phyloP scores from a whole-genome alignment of 2,329 filamentous ascomycete species.

The Thelonectria blattea region DNA sequence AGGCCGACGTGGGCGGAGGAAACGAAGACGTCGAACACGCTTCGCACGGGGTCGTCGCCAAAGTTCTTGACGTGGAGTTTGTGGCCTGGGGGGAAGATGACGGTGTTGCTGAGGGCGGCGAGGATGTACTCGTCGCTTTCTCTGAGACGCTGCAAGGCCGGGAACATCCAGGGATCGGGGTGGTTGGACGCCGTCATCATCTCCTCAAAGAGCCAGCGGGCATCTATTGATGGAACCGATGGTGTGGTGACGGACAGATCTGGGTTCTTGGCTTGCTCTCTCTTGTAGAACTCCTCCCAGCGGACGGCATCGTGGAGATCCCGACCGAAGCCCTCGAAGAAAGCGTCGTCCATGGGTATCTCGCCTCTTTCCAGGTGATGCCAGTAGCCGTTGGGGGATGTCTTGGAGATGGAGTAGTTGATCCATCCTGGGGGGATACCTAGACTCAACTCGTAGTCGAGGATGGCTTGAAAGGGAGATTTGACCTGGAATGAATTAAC shows the following conservation, averaged over 20 bases:
- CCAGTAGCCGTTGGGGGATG: slow-evolving; percentile 82
- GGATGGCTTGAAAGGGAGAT: slow-evolving; percentile 90
- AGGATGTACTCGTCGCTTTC: slow-evolving; percentile 71
- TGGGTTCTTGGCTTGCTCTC: slow-evolving; percentile 50
- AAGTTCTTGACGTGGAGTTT: slow-evolving; percentile 62
- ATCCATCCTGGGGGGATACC: slow-evolving; percentile 87
- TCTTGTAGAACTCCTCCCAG: slow-evolving; percentile 71
- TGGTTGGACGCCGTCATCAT: slow-evolving; percentile 81
- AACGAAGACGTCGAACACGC: slow-evolving; percentile 85
- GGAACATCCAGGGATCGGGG: slow-evolving; percentile 87
- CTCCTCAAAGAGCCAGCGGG: slow-evolving; percentile 80
- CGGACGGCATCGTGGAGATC: slow-evolving; percentile 72
- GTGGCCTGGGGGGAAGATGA: slow-evolving; percentile 81
- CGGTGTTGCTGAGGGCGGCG: slow-evolving; percentile 87
- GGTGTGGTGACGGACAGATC: slow-evolving; percentile 54
- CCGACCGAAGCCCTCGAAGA: slow-evolving; percentile 76
- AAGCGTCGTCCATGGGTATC: slow-evolving; percentile 74
- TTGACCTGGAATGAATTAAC: slow-evolving; percentile 65
- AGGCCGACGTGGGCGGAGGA: slow-evolving; percentile 86
- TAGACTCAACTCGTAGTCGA: slow-evolving; percentile 82
- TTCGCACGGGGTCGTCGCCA: slow-evolving; percentile 62
- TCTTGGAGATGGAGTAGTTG: slow-evolving; percentile 85
- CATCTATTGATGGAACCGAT: slow-evolving; percentile 75
- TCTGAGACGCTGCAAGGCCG: slow-evolving; percentile 74
- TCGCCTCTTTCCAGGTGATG: slow-evolving; percentile 86